Conservation (phyloP, 2,329 filamentous ascomycete genomes). For the Triangularia verruculosa region DNA sequence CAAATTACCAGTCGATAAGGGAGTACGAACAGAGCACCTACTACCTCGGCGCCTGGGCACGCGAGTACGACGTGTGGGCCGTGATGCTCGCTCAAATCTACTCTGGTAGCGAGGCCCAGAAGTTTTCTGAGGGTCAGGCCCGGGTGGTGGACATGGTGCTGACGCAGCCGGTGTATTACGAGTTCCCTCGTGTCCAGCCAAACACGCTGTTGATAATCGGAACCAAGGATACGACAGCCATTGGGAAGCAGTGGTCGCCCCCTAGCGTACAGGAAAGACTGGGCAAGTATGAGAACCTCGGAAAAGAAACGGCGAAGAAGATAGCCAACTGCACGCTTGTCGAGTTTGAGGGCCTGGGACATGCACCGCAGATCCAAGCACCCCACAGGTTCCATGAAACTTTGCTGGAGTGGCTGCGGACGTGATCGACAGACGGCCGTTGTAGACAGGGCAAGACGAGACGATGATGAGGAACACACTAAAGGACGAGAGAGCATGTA, state of each 20-base stretch:
- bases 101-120: constrained; percentile 39
- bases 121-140: constrained; percentile 48
- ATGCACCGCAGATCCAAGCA: constrained; percentile 53
- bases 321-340: constrained; percentile 46
- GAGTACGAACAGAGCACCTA: constrained; percentile 48
- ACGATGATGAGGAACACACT: background rate
- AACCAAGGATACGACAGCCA: constrained; percentile 51
- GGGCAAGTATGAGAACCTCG: constrained; percentile 49
- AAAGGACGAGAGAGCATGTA: background rate
- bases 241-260: constrained; percentile 51
- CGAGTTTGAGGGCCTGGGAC: constrained; percentile 47
- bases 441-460: background rate
- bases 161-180: constrained; percentile 49
- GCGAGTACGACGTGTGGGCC: constrained; percentile 52
- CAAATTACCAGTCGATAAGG: constrained; percentile 43
- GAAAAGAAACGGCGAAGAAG: constrained; percentile 33
- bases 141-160: constrained; percentile 54
- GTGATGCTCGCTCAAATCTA: constrained; percentile 54
- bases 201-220: constrained; percentile 49
- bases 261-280: constrained; percentile 42
- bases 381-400: constrained; percentile 46
- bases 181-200: constrained; percentile 45
- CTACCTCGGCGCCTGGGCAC: constrained; percentile 47
- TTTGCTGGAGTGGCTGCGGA: constrained; percentile 43
- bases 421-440: background rate